Percentiles rank a stretch among this genome's conserved stretches.
phyloP scores from a whole-genome alignment of 768 basidiomycete species.

The Coprinopsis sp. region DNA sequence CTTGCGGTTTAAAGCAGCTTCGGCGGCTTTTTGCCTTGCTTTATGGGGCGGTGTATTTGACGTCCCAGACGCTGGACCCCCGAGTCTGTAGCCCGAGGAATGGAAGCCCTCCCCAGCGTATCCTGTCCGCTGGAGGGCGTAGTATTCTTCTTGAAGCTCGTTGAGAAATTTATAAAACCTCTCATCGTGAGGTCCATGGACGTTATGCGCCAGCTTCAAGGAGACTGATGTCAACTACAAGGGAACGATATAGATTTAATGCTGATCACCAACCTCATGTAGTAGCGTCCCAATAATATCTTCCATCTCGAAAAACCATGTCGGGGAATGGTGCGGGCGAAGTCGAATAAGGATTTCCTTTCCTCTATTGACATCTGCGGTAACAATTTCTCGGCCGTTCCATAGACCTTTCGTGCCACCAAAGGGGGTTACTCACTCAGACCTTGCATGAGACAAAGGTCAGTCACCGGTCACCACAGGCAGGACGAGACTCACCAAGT shows the following conservation, averaged over 20 bases:
- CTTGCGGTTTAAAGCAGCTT: constrained; percentile 74
- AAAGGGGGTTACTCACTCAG: constrained; percentile 27
- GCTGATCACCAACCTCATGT: constrained; percentile 59
- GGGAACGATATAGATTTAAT: background rate
- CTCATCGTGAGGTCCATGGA: constrained; percentile 87
- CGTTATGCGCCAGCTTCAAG: constrained; percentile 77
- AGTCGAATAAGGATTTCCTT: constrained; percentile 80
- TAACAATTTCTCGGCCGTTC: constrained; percentile 2
- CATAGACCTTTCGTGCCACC: background rate
- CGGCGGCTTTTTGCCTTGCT: constrained; percentile 63
- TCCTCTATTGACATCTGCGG: constrained; percentile 70
- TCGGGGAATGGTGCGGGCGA: constrained; percentile 61
- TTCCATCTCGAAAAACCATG: constrained; percentile 72
- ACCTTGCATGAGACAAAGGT: constrained; percentile 21
- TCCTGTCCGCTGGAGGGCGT: constrained; percentile 69
- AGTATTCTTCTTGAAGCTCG: constrained; percentile 80
- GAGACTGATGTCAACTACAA: constrained; percentile 1
- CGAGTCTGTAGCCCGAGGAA: constrained; percentile 65
- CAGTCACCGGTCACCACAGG: constrained; percentile 7
- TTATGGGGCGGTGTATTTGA: constrained; percentile 62
- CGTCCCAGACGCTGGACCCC: constrained; percentile 37
- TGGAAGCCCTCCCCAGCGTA: constrained; percentile 93
- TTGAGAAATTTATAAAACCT: constrained; percentile 72
- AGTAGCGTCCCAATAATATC: constrained; percentile 82
- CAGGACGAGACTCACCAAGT: constrained; percentile 48